Conservation (phyloP, 768 basidiomycete genomes). For the Amanita subjunquillea region DNA sequence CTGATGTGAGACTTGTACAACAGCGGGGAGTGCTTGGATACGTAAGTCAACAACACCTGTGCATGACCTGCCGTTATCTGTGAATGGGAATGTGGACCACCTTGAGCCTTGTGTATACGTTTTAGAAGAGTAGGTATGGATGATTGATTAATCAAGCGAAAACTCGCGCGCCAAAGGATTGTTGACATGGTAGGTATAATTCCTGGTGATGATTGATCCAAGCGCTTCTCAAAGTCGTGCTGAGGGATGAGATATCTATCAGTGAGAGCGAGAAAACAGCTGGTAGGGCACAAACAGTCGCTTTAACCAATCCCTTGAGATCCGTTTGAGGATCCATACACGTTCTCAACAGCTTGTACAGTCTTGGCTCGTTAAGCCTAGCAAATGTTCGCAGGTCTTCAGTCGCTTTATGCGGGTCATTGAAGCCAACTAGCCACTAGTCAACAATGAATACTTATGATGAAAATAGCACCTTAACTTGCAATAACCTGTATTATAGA, state of each 20-base stretch:
- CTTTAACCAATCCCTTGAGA: slow-evolving; percentile 69
- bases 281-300: slow-evolving; percentile 41
- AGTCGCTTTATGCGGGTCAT: slow-evolving; percentile 62
- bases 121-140: slow-evolving; percentile 76
- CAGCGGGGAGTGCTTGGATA: slow-evolving; percentile 69
- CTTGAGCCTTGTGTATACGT: slow-evolving; percentile 41
- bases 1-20: slow-evolving; percentile 66
- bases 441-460: neutral
- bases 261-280: neutral
- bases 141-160: slow-evolving; percentile 76
- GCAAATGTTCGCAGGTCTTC: slow-evolving; percentile 82
- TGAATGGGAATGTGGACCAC: slow-evolving; percentile 23
- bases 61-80: slow-evolving; percentile 35
- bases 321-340: slow-evolving; percentile 82
- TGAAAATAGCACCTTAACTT: slow-evolving; percentile 28
- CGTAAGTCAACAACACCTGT: slow-evolving; percentile 38
- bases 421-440: slow-evolving; percentile 33
- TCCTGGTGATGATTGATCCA: slow-evolving; percentile 59
- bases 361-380: slow-evolving; percentile 71
- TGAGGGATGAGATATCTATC: slow-evolving; percentile 17
- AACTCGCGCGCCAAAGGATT: slow-evolving; percentile 60
- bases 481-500: slow-evolving; percentile 46
- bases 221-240: slow-evolving; percentile 69
- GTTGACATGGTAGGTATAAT: slow-evolving; percentile 57
- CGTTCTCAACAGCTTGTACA: slow-evolving; percentile 77